phyloP scores from a whole-genome alignment of 495 filamentous ascomycete species.

The Aspergillus asperescens region DNA sequence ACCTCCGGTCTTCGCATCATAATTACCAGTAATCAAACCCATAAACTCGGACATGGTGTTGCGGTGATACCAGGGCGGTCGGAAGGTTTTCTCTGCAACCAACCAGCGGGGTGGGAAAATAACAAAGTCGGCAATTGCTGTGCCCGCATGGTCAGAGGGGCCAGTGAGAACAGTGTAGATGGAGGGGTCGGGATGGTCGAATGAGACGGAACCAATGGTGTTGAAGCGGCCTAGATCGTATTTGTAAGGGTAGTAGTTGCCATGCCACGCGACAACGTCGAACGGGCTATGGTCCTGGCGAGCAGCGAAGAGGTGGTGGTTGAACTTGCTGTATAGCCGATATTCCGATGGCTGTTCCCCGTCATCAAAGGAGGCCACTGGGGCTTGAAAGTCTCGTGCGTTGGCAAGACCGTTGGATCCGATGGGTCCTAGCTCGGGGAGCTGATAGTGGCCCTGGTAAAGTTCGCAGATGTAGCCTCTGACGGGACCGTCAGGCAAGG shows the following conservation, averaged over 20 bases:
- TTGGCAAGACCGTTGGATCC: constrained; percentile 86
- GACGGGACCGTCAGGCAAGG: constrained; percentile 57
- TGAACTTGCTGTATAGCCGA: constrained; percentile 69
- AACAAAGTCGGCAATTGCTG: constrained; percentile 75
- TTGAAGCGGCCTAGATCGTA: constrained; percentile 81
- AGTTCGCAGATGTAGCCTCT: constrained; percentile 85
- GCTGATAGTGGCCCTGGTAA: constrained; percentile 76
- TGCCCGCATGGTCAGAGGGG: constrained; percentile 64
- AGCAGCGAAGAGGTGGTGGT: constrained; percentile 69
- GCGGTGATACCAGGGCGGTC: constrained; percentile 78
- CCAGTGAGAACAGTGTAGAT: constrained; percentile 80
- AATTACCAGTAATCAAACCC: constrained; percentile 56
- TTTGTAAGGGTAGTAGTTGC: constrained; percentile 75
- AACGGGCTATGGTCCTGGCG: constrained; percentile 71
- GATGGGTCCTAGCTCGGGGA: constrained; percentile 86
- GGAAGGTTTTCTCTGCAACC: constrained; percentile 71
- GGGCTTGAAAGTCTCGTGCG: constrained; percentile 80
- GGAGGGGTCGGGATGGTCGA: constrained; percentile 76
- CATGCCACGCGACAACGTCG: constrained; percentile 80
- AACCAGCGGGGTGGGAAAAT: constrained; percentile 81
- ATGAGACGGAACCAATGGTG: constrained; percentile 66
- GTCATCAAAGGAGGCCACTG: constrained; percentile 71
- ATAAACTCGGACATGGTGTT: constrained; percentile 70
- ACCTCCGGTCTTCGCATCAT: constrained; percentile 60
- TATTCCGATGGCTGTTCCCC: constrained; percentile 44